Conservation (phyloP, 1,139 yeast species). For the Groenewaldozyma sp. region DNA sequence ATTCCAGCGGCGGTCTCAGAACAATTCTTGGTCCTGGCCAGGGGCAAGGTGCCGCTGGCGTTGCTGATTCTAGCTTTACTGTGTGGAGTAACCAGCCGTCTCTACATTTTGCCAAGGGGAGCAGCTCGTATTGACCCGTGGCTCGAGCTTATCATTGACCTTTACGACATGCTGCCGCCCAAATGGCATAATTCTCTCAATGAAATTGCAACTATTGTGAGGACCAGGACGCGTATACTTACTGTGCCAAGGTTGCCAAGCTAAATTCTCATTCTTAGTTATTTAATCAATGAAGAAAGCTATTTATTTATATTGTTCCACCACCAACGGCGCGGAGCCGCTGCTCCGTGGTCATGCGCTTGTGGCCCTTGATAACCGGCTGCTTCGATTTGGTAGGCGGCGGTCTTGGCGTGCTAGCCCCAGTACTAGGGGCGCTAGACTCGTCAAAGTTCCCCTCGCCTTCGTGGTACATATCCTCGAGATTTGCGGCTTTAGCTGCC, state of each 20-base stretch:
- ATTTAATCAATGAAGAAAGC: neutral
- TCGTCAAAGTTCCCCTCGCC: constrained; percentile 48
- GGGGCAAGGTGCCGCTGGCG: neutral
- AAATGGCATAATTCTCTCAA: neutral
- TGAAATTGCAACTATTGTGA: too few species aligned
- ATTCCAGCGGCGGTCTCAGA: neutral
- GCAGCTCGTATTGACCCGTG: neutral
- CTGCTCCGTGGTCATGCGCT: constrained; percentile 13
- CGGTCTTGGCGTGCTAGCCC: constrained; percentile 20
- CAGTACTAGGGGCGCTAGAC: constrained; percentile 19
- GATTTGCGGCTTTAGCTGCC: constrained; percentile 10
- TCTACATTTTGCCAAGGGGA: too few species aligned
- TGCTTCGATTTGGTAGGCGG: too few species aligned
- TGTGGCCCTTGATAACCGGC: constrained; percentile 5
- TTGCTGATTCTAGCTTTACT: neutral
- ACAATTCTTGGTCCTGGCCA: neutral
- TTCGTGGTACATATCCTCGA: constrained; percentile 53
- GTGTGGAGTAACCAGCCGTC: neutral
- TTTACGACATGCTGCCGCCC: neutral
- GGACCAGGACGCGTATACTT: too few species aligned
- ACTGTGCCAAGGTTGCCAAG: too few species aligned
- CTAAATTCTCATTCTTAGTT: too few species aligned
- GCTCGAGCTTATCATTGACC: neutral
- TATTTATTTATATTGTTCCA: too few species aligned
- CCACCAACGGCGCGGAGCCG: constrained; percentile 13